Evolutionary conservation across 768 basidiomycete genomes (phyloP), one percentile per base, ranked within the genome.

Genomic region (Boletus eberwhitei): DNA sequence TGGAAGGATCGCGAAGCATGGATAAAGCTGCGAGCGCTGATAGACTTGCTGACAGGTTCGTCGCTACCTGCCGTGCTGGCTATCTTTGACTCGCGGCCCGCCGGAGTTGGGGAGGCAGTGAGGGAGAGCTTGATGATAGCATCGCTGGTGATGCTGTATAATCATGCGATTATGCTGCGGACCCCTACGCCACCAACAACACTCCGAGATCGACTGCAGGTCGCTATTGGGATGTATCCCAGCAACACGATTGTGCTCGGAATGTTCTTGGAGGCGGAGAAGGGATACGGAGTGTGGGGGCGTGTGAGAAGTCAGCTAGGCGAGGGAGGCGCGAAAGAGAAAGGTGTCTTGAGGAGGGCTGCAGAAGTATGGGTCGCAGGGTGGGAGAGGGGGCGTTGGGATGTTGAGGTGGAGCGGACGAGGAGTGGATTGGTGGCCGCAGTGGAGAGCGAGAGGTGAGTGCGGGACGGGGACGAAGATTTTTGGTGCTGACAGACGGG

Each of bases 211-310:
- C 75, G 84, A 24, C 78, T 79, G 16, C 77, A 78, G 54, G 64
- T 62, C n/a, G 86, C 82, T 0, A 64, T 90, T 38, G 75, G 77
- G 37, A 60, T 68, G 48, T 90, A 86, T 64, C 85, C 86, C 3
- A 81, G 74, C 67, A 91, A 92, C 67, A 88, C 87, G 5, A 73
- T 87, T 22, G 72, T 90, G 39, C 63, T 93, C 22, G 87, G 85
- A 7, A 71, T 90, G 60, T 88, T 92, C 65, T 66, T 92, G 58
- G 89, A 91, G 67, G 80, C 79, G 13, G 86, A 93, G 72, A 85
- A 80, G 58, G 87, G 90, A 1, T 83, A 88, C 62, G 86, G 86
- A 0, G 77, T 88, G 22, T 91, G 90, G 90, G 90, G 89, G 7
- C 77, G 81, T 24, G 81, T 91, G 32, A 72, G 86, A 54, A 68